Conservation (phyloP, 306 rosid genomes). For the Cucurbita ficifolia region DNA sequence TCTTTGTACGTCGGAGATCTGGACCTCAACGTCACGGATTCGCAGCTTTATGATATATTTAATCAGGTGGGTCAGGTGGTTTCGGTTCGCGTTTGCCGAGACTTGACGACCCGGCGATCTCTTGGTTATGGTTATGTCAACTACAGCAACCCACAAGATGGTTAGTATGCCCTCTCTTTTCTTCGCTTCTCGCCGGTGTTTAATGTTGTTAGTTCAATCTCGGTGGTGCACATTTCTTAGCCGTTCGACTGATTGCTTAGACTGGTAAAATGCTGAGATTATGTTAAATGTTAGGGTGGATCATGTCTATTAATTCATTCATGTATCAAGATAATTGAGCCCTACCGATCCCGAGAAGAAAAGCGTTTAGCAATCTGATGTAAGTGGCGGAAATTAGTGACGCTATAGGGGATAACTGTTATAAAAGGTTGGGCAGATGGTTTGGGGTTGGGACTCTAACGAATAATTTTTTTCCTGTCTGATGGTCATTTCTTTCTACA, state of each 20-base stretch:
- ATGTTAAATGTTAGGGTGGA: neutral
- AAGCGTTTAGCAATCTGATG: neutral
- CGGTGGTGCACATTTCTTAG: neutral
- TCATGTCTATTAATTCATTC: neutral
- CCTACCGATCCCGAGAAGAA: neutral
- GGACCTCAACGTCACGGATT: slow-evolving; percentile 12
- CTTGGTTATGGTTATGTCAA: slow-evolving; percentile 31
- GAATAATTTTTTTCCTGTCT: neutral
- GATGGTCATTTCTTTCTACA: neutral
- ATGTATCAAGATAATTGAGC: neutral
- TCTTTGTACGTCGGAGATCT: slow-evolving; percentile 29
- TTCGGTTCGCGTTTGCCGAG: slow-evolving; percentile 27
- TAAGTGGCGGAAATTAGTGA: neutral
- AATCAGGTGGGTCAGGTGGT: slow-evolving; percentile 24
- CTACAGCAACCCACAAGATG: slow-evolving; percentile 18
- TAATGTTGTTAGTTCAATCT: neutral
- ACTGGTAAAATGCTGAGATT: neutral
- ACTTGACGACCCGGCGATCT: slow-evolving; percentile 19
- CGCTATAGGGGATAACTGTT: neutral
- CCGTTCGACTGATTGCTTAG: neutral
- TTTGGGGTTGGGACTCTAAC: neutral
- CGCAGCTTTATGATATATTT: slow-evolving; percentile 25
- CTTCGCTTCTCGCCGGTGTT: neutral
- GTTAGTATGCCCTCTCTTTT: slow-evolving; percentile 5
- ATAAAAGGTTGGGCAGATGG: neutral